Evolutionary conservation across 805 yeast species (phyloP).

Genomic region (Saturnispora dispora): DNA sequence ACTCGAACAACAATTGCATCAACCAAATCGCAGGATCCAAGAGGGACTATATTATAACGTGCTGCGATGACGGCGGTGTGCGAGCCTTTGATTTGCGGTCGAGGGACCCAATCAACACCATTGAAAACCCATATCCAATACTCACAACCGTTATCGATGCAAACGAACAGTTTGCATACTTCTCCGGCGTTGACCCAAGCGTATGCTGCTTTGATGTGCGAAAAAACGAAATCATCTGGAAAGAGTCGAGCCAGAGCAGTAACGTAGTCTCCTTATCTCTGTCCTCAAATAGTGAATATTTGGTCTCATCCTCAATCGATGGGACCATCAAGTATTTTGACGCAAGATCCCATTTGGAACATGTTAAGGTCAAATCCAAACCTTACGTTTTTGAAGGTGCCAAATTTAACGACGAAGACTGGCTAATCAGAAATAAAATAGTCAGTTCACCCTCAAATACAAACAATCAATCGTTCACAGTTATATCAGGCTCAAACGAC

Average conservation of each 20-base stretch:
- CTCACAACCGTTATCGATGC: constrained; percentile 37
- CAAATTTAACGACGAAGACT: constrained; percentile 41
- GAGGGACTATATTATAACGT: constrained; percentile 35
- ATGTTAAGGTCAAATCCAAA: constrained; percentile 30
- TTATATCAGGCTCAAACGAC: constrained; percentile 57
- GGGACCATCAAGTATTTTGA: constrained; percentile 51
- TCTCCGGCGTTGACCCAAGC: constrained; percentile 62
- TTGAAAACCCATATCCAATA: constrained; percentile 39
- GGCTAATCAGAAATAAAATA: constrained; percentile 41
- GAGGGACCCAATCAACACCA: constrained; percentile 31
- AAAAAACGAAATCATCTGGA: constrained; percentile 35
- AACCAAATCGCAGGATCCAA: constrained; percentile 41
- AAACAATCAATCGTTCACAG: constrained; percentile 21
- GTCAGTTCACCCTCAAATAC: constrained; percentile 26
- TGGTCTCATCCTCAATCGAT: constrained; percentile 47
- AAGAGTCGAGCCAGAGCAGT: constrained; percentile 35
- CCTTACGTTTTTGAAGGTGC: constrained; percentile 52
- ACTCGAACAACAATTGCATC: constrained; percentile 28
- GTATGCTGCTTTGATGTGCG: constrained; percentile 54
- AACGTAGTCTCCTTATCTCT: constrained; percentile 48
- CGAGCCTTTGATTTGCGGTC: constrained; percentile 58
- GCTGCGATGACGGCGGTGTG: constrained; percentile 56
- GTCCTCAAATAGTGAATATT: constrained; percentile 31
- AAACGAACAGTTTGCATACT: constrained; percentile 37
- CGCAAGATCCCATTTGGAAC: constrained; percentile 29